Percentiles rank a stretch among this genome's conserved stretches.
Conservation (phyloP, 2,329 filamentous ascomycete species). For the Colletotrichum sp. region DNA sequence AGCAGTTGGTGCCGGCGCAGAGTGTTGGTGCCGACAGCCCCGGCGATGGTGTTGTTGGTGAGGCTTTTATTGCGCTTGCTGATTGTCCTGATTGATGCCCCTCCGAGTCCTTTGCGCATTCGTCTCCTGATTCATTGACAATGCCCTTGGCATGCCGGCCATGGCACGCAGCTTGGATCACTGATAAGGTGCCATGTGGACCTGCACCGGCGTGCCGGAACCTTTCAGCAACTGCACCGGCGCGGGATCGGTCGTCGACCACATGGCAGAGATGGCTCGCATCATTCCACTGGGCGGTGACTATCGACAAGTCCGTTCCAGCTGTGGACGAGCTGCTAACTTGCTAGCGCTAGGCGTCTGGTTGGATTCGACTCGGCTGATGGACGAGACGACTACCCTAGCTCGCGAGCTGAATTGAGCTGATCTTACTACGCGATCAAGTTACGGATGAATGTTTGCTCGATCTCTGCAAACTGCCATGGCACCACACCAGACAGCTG, state of each 20-base stretch:
- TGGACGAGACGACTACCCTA: neutral
- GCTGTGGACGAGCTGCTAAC: neutral
- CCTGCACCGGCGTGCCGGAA: neutral
- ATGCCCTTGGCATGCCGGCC: neutral
- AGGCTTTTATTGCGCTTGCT: neutral
- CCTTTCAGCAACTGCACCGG: neutral
- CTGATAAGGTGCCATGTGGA: neutral
- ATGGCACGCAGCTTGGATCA: neutral
- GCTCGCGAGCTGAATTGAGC: neutral
- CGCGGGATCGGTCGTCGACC: neutral
- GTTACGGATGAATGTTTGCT: conserved; percentile 10
- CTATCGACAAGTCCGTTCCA: conserved; percentile 10
- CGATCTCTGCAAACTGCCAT: neutral
- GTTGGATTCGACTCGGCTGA: neutral
- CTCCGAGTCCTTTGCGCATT: neutral
- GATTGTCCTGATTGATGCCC: neutral
- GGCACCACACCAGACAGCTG: conserved; percentile 1
- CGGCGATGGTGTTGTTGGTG: neutral
- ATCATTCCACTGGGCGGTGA: neutral
- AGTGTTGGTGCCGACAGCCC: neutral
- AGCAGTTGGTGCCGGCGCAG: neutral
- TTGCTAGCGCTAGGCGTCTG: neutral
- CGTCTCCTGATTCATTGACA: neutral
- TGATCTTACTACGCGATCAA: neutral
- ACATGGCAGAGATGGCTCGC: conserved; percentile 2